A percentile compares a stretch with the other conserved stretches of the same genome.
Conservation (phyloP, 345 rosid species). For the Pelargonium nanum region DNA sequence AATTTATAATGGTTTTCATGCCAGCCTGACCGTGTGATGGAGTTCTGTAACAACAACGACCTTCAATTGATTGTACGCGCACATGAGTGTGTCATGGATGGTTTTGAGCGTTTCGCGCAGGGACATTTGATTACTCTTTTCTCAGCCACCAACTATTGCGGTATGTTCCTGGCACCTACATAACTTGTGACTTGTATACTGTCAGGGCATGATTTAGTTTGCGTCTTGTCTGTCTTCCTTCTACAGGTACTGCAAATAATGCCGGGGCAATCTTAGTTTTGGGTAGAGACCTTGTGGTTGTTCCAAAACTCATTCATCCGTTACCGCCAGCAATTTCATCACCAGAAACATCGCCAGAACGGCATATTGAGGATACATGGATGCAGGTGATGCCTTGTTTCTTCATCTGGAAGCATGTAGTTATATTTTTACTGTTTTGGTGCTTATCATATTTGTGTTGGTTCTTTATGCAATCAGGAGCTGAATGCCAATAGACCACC, state of each 20-base stretch:
- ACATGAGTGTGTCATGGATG: constrained; percentile 99
- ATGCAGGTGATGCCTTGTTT: constrained; percentile 60
- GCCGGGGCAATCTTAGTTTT: constrained; percentile 95
- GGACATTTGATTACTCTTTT: constrained; percentile 95
- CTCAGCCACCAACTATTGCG: constrained; percentile 95
- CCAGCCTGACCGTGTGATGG: constrained; percentile 99
- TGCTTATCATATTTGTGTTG: neutral
- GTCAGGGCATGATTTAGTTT: neutral
- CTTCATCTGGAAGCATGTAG: neutral
- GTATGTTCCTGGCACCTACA: constrained; percentile 25
- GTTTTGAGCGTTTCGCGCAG: constrained; percentile 95
- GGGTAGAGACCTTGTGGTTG: constrained; percentile 98
- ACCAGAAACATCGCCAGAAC: constrained; percentile 75
- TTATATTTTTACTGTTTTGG: neutral
- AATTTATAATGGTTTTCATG: constrained; percentile 10
- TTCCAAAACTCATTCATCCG: constrained; percentile 94
- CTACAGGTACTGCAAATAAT: constrained; percentile 91
- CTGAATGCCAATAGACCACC: constrained; percentile 92
- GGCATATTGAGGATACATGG: constrained; percentile 90
- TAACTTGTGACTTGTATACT: neutral
- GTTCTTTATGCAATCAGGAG: constrained; percentile 40
- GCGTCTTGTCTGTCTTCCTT: constrained; percentile 8
- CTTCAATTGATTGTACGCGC: constrained; percentile 96
- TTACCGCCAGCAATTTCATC: constrained; percentile 86
- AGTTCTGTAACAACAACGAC: constrained; percentile 94